Conservation (phyloP, 495 filamentous ascomycete genomes). For the Cercophora newfieldiana region DNA sequence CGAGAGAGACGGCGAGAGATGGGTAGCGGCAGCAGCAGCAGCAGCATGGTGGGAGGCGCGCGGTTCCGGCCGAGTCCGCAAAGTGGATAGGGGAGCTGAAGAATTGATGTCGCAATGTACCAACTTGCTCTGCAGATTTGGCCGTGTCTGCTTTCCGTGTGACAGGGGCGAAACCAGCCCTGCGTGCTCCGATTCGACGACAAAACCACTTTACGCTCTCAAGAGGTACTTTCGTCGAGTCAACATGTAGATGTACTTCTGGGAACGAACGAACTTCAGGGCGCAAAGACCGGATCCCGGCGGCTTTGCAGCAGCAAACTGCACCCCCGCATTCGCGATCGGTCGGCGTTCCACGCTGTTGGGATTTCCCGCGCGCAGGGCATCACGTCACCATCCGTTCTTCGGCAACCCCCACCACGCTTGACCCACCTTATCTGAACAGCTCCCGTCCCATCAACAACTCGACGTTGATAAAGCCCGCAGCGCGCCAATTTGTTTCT, state of each 20-base stretch:
- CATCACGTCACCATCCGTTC: not conserved
- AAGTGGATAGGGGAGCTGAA: too few relatives aligned
- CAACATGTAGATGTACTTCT: not conserved
- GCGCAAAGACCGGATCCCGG: conserved; percentile 9
- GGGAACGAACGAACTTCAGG: not conserved
- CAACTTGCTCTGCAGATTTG: too few relatives aligned
- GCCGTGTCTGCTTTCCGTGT: too few relatives aligned
- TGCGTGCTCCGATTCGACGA: too few relatives aligned
- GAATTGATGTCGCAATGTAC: too few relatives aligned
- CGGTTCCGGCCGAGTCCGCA: too few relatives aligned
- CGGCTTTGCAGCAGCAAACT: not conserved
- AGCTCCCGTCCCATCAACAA: not conserved
- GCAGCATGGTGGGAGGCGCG: too few relatives aligned
- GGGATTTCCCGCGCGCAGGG: not conserved
- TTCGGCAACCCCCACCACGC: not conserved
- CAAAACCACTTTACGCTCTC: too few relatives aligned
- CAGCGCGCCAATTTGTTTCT: too few relatives aligned
- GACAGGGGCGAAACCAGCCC: too few relatives aligned
- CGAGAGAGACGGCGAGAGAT: not conserved
- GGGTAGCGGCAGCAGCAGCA: not conserved
- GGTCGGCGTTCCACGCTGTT: not conserved
- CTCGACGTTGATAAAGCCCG: not conserved
- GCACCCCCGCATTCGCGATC: not conserved
- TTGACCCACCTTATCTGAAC: not conserved
- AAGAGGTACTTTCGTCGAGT: too few relatives aligned